Base-by-base conservation (phyloP, 352 stramenopile genomes). In the Pythium monospermum region DNA sequence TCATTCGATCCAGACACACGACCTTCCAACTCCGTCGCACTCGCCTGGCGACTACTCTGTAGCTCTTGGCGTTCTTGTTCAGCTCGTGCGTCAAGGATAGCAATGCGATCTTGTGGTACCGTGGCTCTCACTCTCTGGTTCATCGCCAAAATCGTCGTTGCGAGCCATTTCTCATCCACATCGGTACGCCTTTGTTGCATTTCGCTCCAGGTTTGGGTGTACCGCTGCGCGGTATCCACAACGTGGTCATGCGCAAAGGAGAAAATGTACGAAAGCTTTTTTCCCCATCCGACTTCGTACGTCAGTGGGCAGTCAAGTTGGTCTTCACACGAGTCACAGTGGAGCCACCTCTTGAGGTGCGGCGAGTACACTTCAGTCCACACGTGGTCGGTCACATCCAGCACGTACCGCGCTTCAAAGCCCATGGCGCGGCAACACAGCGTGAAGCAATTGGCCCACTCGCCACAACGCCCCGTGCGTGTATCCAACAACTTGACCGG, bases 201-300 rank as follows among this genome's bases (percentile, higher is more conserved):
- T 1, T 69, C 74, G 11, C 76, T 64, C 71, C 72, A 94, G 25
- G 83, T 75, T 23, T 73, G 63, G 1, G 83, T 92, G 53, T 94
- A 94, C 7, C 83, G 49, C 35, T 75, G 75, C 8, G 91, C 94
- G 2, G 95, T 85, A 65, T 98, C 94, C 18, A 94, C 76, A 10
- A 98, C 74, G 64, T 96, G 75, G 64, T 97, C 87, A 31, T 73
- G 68, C 5, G 70, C 73, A 42, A 94, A 87, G 6, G 91, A 91
- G 54, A 98, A 85, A 28, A 97, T 90, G 59, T 97, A 97, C 49
- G 76, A 91, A 0, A 98, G 64, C 32, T 96, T 84, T 49, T 98
- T 98, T 1, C 91, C 91, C 92, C 94, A 98, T 11, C 92, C 94
- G 47, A 94, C 72, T 68, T 98, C 94, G 53, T 98, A 98, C 36